phyloP scores from a whole-genome alignment of 2,329 filamentous ascomycete genomes.

The Xylogone sp. region DNA sequence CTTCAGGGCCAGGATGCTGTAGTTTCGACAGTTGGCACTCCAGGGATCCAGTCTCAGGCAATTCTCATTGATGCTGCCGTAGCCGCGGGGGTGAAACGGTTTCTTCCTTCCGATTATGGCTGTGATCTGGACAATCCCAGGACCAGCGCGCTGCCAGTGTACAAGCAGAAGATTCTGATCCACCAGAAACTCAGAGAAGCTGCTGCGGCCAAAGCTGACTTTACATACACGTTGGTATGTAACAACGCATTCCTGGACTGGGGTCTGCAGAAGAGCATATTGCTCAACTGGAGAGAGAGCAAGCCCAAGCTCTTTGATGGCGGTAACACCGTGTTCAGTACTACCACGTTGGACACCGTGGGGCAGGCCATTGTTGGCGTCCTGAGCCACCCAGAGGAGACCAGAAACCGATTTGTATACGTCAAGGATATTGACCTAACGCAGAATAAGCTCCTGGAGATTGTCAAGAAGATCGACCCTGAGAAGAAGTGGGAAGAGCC shows the following conservation, averaged over 20 bases:
- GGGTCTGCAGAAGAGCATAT: slow-evolving; percentile 36
- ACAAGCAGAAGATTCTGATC: slow-evolving; percentile 42
- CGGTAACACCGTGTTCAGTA: slow-evolving; percentile 41
- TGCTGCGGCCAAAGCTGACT: too few species aligned
- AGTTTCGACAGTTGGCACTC: slow-evolving; percentile 38
- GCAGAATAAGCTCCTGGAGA: slow-evolving; percentile 33
- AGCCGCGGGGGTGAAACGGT: slow-evolving; percentile 52
- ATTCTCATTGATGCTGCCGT: slow-evolving; percentile 53
- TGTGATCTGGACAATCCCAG: slow-evolving; percentile 33
- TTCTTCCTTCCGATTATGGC: slow-evolving; percentile 54
- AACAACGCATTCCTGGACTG: slow-evolving; percentile 56
- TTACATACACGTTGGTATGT: slow-evolving; percentile 51
- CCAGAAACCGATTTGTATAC: slow-evolving; percentile 44
- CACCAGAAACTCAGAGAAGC: too few species aligned
- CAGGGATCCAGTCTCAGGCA: slow-evolving; percentile 34
- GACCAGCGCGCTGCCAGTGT: slow-evolving; percentile 41
- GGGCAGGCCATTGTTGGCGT: slow-evolving; percentile 43
- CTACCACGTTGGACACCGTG: slow-evolving; percentile 41
- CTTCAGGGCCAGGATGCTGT: slow-evolving; percentile 53
- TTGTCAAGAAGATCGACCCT: slow-evolving; percentile 23
- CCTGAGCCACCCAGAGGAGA: slow-evolving; percentile 42
- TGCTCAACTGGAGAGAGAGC: slow-evolving; percentile 36
- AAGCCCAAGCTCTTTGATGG: slow-evolving; percentile 41
- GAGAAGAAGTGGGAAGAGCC: slow-evolving; percentile 14
- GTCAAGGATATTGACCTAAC: slow-evolving; percentile 38